These are phyloP conservation scores for Chrysoporthe cubensis DNA, from an alignment of 2,329 filamentous ascomycete genomes.

Conservation along the genomic window DNA sequence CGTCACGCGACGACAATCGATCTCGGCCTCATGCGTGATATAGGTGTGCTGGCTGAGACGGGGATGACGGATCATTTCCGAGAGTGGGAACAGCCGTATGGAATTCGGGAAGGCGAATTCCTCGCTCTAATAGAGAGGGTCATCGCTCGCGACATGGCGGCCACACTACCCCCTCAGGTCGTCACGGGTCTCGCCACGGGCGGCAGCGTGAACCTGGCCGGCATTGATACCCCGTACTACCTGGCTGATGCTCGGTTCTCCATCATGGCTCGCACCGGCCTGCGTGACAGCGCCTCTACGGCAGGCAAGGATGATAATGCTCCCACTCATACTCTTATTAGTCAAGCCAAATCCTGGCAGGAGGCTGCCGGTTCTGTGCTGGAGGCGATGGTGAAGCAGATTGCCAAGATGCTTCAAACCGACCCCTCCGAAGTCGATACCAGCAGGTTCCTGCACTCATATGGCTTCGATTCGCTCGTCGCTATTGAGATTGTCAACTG, in stretches of 20 bases:
- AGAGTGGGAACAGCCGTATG: slow-evolving; percentile 12
- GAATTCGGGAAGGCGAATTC: slow-evolving; percentile 8
- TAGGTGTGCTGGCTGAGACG: slow-evolving; percentile 20
- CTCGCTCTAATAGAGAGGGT: background rate
- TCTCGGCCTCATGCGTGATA: slow-evolving; percentile 14
- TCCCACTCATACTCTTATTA: too few species aligned
- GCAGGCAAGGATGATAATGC: too few species aligned
- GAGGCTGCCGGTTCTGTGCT: background rate
- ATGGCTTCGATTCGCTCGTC: slow-evolving; percentile 12
- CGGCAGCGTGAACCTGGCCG: background rate
- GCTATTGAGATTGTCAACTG: slow-evolving; percentile 12
- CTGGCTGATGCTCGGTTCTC: slow-evolving; percentile 2
- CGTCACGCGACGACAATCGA: slow-evolving; percentile 1
- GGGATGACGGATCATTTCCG: background rate
- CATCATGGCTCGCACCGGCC: slow-evolving; percentile 22
- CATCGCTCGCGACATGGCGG: background rate
- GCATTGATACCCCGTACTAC: background rate
- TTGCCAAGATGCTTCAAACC: slow-evolving; percentile 24
- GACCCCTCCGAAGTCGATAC: slow-evolving; percentile 6
- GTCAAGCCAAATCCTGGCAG: background rate
- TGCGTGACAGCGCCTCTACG: too few species aligned
- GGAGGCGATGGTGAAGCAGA: slow-evolving; percentile 6
- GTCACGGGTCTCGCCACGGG: slow-evolving; percentile 15
- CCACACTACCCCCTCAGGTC: background rate
- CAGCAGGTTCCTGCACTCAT: background rate